Evolutionary conservation across 2,329 filamentous ascomycete species (phyloP), one percentile per base, ranked within the genome.

Genomic region (Trichocomaceae sp.): DNA sequence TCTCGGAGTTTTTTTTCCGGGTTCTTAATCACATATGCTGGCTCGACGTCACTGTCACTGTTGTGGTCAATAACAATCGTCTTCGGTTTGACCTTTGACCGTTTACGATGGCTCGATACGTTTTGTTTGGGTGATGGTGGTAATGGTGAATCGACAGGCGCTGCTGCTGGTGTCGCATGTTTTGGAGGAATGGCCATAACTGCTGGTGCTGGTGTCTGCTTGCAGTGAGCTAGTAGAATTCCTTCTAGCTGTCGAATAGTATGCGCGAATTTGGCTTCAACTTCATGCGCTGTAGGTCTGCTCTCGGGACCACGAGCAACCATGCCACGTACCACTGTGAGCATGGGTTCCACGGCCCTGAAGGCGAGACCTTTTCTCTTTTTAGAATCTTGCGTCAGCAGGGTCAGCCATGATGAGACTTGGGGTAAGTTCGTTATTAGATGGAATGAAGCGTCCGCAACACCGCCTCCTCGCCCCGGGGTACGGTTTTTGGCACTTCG

Each of bases 401-500:
- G 58, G 1, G 72, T 69, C 50, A 83, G 78, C 82, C 82, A 85
- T 0, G 75, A 75, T n/a, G 75, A 71, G 5, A 84, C 70, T 59
- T 81, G 80, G 12, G 76, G 74, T 0, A 77, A 68, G 58, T 83
- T 82, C 3, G 66, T 65, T 22, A 67, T 58, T 0, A 76, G 74
- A 60, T 84, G 81, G 62, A 82, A 85, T 2, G 79, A 82, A 1
- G 79, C 75, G 61, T 84, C 81, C 3, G 75, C 75, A 9, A 78
- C 72, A 26, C 75, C 76, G 54, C 75, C 77, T 26, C 74, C 74
- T 26, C 75, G 71, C 17, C 72, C 74, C 13, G 74, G 67, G 26
- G 69, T 74, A 31, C 77, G 75, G 55, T 80, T 79, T 51, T 79
- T 78, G 2, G 77, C 73, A 2, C 76, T 73, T 22, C 82, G 77